Evolutionary conservation across 1,139 yeast species (phyloP), one percentile per base, ranked within the genome.

Genomic region (Kurtzmaniella quercitrusa): DNA sequence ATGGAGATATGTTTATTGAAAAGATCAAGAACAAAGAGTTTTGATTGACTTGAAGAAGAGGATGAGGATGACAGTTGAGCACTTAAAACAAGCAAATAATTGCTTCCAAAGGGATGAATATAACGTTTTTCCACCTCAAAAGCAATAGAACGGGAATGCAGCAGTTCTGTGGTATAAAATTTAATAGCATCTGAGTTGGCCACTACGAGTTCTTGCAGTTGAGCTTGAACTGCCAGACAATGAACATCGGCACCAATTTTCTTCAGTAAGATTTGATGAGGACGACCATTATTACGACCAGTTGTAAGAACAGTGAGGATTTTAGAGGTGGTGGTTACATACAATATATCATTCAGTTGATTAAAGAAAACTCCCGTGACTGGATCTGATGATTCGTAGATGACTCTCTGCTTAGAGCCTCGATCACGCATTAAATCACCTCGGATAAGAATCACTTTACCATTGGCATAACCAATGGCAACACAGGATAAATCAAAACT

Each of bases 401-500:
- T 81, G 0, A 85, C 62, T 31, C 98, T 68, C 57, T 91, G 98
- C 50, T 93, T 79, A 3, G 96, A 81, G 0, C 98, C 98, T 47
- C 96, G 66, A 57, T 94, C 99, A 52, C 93, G 79, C 2, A 87
- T 56, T 39, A 94, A 65, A 60, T 93, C 98, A 6, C 98, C 99
- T 48, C 98, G 66, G 0, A 91, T 79, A 3, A 91, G 66, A 6
- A 91, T 69, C 2, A 91, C 93, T 23, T 82, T 75, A 7, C 99
- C 99, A 60, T 90, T 87, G 17, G 95, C 84, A 58, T 82, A 90
- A 0, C 98, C 98, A 33, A 90, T 66, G 0, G 87, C 95, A 4
- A 89, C 60, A 43, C 89, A 78, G 1, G 87, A 71, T 46, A 82
- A 71, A 50, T 83, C 86, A 2, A 60, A 54, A 31, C 80, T 76